Evolutionary conservation across 441 rosid species (phyloP).

Genomic region (Flueggea neowawraea): DNA sequence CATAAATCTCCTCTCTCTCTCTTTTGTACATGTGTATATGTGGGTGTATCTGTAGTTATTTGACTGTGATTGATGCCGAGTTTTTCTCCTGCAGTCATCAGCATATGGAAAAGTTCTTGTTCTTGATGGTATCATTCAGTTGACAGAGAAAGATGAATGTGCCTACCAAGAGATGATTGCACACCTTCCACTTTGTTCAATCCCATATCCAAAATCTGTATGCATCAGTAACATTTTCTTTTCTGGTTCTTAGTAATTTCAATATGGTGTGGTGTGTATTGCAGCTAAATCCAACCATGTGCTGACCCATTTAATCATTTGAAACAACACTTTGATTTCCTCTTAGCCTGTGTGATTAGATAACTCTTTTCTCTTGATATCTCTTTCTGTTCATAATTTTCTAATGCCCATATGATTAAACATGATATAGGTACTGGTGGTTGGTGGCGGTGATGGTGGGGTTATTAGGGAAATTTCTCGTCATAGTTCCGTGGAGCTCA

Average conservation of each 20-base stretch:
- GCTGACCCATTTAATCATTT: neutral
- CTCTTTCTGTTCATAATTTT: no score
- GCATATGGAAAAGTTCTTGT: constrained; percentile 95
- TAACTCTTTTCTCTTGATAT: neutral
- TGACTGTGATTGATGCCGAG: neutral
- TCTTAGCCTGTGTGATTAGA: no score
- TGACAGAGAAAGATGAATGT: constrained; percentile 97
- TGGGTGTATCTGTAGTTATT: neutral
- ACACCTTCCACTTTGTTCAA: constrained; percentile 94
- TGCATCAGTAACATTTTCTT: constrained; percentile 3
- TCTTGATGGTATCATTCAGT: constrained; percentile 92
- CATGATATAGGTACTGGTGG: constrained; percentile 78
- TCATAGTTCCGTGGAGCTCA: constrained; percentile 79
- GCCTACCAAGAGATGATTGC: constrained; percentile 99
- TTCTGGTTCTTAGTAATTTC: neutral
- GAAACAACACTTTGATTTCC: no score
- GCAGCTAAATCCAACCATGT: neutral
- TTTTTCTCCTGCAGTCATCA: constrained; percentile 57
- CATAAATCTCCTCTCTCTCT: neutral
- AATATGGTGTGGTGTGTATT: neutral
- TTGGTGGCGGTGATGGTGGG: constrained; percentile 99
- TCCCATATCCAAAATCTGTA: constrained; percentile 84
- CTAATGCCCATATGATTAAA: neutral
- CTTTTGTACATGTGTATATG: neutral
- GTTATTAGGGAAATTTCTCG: constrained; percentile 93